Evolutionary conservation across 2,329 filamentous ascomycete genomes (phyloP).

Genomic region (Teratosphaeria destructans): DNA sequence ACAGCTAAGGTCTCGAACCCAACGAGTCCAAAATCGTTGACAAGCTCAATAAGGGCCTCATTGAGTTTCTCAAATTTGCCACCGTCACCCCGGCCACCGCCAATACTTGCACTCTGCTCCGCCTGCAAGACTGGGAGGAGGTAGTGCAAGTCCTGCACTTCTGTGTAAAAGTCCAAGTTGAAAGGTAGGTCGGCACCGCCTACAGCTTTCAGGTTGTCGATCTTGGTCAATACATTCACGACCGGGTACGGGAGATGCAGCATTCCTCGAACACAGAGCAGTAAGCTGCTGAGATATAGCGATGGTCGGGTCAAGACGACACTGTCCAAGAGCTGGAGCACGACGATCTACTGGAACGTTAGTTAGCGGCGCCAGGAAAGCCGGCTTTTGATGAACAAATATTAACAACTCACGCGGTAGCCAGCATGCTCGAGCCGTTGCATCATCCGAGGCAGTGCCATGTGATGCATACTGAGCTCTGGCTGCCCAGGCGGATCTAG

Average conservation of each 20-base stretch:
- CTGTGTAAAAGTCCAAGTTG: slow-evolving; percentile 94
- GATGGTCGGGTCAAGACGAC: slow-evolving; percentile 89
- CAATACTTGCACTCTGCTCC: slow-evolving; percentile 45
- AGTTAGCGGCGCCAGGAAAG: slow-evolving; percentile 24
- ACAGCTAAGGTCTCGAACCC: slow-evolving; percentile 89
- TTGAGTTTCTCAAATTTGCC: slow-evolving; percentile 75
- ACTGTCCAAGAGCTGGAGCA: slow-evolving; percentile 86
- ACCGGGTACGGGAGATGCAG: slow-evolving; percentile 96
- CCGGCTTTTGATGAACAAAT: slow-evolving; percentile 1
- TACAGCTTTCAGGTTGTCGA: slow-evolving; percentile 72
- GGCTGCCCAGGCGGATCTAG: slow-evolving; percentile 97
- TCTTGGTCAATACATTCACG: slow-evolving; percentile 92
- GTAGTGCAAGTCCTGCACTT: slow-evolving; percentile 85
- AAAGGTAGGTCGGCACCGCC: slow-evolving; percentile 76
- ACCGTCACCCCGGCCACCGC: slow-evolving; percentile 18
- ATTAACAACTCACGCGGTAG: slow-evolving; percentile 66
- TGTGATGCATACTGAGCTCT: slow-evolving; percentile 92
- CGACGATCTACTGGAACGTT: slow-evolving; percentile 59
- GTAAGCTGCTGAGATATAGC: slow-evolving; percentile 85
- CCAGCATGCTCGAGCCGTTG: slow-evolving; percentile 80
- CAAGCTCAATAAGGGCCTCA: slow-evolving; percentile 71
- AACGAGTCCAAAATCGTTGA: slow-evolving; percentile 83
- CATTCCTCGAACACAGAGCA: slow-evolving; percentile 91
- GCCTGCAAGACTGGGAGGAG: slow-evolving; percentile 69
- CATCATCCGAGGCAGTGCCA: slow-evolving; percentile 83